These are phyloP conservation scores for Solanum clarkiae DNA, from an alignment of 257 asterid genomes.

Conservation along the genomic window DNA sequence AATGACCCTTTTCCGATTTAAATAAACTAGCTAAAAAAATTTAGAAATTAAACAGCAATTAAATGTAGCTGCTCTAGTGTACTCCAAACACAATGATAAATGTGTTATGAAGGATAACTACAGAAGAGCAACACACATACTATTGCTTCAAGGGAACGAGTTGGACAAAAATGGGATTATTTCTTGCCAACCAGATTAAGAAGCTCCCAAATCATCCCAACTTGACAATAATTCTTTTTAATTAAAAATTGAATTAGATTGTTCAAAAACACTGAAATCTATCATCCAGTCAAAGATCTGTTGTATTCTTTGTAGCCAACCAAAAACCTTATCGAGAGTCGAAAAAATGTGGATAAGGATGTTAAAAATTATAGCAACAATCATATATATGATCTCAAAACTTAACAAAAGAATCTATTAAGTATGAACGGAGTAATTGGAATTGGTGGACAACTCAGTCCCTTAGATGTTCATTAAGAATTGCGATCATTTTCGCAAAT, in stretches of 20 bases:
- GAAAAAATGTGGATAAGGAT: background rate
- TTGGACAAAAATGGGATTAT: background rate
- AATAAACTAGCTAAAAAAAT: background rate
- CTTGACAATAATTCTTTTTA: background rate
- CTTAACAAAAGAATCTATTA: background rate
- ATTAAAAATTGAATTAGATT: background rate
- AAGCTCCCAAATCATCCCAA: constrained; percentile 4
- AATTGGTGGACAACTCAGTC: background rate
- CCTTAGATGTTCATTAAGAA: background rate
- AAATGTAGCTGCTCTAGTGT: constrained; percentile 10
- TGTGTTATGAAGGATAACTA: background rate
- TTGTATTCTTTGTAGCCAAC: background rate
- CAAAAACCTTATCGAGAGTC: background rate
- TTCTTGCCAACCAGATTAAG: constrained; percentile 24
- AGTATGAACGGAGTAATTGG: background rate
- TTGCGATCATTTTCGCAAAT: background rate
- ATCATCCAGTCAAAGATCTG: background rate
- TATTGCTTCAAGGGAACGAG: constrained; percentile 37
- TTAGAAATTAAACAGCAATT: background rate
- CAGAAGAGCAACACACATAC: constrained; percentile 4
- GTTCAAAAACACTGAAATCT: background rate
- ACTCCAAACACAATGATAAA: background rate
- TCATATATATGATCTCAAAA: background rate
- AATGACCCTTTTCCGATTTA: background rate
- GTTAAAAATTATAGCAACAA: background rate